A percentile compares a stretch with the other conserved stretches of the same genome.
Conservation (phyloP, 108 stramenopile genomes). For the Nannochloropsis gaditana region DNA sequence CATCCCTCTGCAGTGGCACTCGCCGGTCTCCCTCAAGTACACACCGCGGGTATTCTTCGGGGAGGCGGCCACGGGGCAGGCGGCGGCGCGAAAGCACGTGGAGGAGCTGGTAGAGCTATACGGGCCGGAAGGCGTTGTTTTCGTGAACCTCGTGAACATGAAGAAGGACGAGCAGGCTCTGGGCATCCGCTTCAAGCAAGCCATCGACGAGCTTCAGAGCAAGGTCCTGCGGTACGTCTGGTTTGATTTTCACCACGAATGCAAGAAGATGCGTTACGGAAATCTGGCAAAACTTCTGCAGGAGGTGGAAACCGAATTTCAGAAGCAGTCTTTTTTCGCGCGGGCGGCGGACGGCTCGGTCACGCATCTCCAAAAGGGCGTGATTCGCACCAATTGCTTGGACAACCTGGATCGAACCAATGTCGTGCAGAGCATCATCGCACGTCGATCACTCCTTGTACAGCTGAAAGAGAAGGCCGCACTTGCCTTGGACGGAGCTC, state of each 20-base stretch:
- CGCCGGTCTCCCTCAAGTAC: constrained; percentile 80
- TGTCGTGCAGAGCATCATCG: constrained; percentile 88
- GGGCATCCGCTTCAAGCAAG: constrained; percentile 69
- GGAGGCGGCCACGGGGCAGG: constrained; percentile 65
- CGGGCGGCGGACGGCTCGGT: constrained; percentile 30
- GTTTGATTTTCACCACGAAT: constrained; percentile 96
- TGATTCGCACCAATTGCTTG: constrained; percentile 95
- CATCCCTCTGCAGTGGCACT: constrained; percentile 86
- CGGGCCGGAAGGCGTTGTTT: constrained; percentile 33
- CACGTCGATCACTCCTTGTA: constrained; percentile 64
- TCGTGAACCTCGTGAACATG: constrained; percentile 85
- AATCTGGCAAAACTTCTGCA: constrained; percentile 66
- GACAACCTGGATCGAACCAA: constrained; percentile 95
- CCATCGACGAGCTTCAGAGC: constrained; percentile 85
- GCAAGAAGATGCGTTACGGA: constrained; percentile 76
- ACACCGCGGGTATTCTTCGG: constrained; percentile 75
- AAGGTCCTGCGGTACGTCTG: constrained; percentile 78
- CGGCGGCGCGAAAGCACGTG: constrained; percentile 57
- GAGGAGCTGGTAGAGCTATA: constrained; percentile 51
- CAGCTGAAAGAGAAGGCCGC: constrained; percentile 49
- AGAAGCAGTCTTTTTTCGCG: constrained; percentile 25
- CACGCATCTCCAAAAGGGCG: constrained; percentile 63
- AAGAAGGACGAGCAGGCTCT: constrained; percentile 81
- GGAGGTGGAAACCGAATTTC: constrained; percentile 60
- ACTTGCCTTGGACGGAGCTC: constrained; percentile 39